Base-by-base conservation (phyloP, 2,329 filamentous ascomycete species). In the Graphiopsis chlorocephala region DNA sequence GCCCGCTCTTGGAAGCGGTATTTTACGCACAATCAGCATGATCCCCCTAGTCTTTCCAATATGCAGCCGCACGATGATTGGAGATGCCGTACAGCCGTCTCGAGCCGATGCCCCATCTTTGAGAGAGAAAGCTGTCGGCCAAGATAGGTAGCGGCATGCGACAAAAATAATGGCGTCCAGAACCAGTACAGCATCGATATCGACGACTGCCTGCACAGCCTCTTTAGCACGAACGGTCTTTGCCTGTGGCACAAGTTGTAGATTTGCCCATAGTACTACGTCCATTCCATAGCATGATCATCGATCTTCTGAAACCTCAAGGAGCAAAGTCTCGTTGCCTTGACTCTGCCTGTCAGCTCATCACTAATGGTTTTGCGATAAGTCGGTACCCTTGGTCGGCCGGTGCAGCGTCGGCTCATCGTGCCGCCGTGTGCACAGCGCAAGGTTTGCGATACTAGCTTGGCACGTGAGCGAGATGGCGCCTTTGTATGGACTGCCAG, bases 81-180 rank as follows among this genome's bases (percentile, higher is more conserved):
- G n/a, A 17, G 31, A 31, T 38, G 53, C n/a, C 53, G 31, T 25
- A 17, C 53, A 33, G 53, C 53, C 29, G 31, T 56, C 7, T 23
- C 31, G 17, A 15, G 23, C 29, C n/a, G 53, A 56, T 31, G 15
- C 50, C 28, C 50, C 50, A 31, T 53, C 25, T 28, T 35, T 26
- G 53, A 14, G 12, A 38, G 12, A n/a, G 8, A 53, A 53, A 53
- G 12, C 7, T 31, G 28, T 14, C 15, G 28, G 53, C 53, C 35
- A 58, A 58, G 55, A 58, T 45, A 45, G 55, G 55, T 29, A 58
- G 20, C 6, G 55, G 55, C 55, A 45, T 6, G 35, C 55, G 35
- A 14, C 20, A 8, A n/a, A n/a, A n/a, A n/a, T n/a, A n/a, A n/a
- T n/a, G n/a, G n/a, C n/a, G n/a, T n/a, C n/a, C n/a, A 5, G 20